phyloP scores from a whole-genome alignment of 306 rosid species.

The Begonia loranthoides region DNA sequence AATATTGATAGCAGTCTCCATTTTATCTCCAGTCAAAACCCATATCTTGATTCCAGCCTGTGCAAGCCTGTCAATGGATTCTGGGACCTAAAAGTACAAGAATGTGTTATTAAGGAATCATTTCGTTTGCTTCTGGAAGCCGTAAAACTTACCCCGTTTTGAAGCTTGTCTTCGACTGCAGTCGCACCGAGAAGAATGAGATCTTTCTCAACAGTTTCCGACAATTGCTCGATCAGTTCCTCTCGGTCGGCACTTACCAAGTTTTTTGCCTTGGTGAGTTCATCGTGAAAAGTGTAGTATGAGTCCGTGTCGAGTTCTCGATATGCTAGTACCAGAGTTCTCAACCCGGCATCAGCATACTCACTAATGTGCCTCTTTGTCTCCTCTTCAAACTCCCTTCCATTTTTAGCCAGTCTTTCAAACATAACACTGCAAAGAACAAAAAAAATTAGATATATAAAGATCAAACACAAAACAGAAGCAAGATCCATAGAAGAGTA shows the following conservation, averaged over 20 bases:
- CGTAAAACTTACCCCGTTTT: constrained; percentile 63
- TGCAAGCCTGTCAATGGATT: constrained; percentile 96
- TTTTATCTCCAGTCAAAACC: constrained; percentile 99
- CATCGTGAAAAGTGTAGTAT: constrained; percentile 39
- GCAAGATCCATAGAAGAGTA: too few species aligned
- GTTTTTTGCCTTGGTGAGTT: constrained; percentile 66
- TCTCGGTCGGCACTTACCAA: constrained; percentile 67
- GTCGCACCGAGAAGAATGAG: constrained; percentile 97
- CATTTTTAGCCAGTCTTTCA: constrained; percentile 67
- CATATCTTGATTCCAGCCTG: constrained; percentile 98
- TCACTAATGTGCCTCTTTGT: constrained; percentile 59
- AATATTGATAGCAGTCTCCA: constrained; percentile 97
- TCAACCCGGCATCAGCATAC: constrained; percentile 96
- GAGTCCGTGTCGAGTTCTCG: constrained; percentile 68
- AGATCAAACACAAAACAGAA: too few species aligned
- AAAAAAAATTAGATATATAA: neutral
- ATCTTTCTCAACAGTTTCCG: constrained; percentile 67
- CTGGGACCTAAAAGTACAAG: constrained; percentile 65
- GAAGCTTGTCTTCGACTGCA: constrained; percentile 98
- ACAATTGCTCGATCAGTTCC: constrained; percentile 47
- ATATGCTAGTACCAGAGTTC: constrained; percentile 82
- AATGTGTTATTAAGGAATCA: neutral
- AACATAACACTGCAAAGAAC: constrained; percentile 70
- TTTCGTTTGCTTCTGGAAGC: neutral
- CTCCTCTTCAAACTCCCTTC: constrained; percentile 66